phyloP scores from a whole-genome alignment of 2,329 filamentous ascomycete species.

The Trichoderma sp. region DNA sequence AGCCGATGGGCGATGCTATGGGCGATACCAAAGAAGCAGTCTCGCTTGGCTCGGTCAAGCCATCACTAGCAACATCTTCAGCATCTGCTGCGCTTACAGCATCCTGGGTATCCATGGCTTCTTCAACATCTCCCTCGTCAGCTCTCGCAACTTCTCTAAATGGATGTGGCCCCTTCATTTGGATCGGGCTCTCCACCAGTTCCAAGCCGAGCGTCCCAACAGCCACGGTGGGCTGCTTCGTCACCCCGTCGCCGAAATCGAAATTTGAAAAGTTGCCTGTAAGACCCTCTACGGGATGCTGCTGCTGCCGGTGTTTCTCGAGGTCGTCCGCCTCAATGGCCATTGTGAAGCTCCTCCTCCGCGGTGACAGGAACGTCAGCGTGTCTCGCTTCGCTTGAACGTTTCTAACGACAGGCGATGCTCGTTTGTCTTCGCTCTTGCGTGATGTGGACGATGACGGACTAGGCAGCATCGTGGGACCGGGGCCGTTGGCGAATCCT shows the following conservation, averaged over 20 bases:
- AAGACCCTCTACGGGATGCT: slow-evolving; percentile 34
- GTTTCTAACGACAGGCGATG: slow-evolving; percentile 46
- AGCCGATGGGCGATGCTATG: neutral
- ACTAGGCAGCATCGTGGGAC: slow-evolving; percentile 41
- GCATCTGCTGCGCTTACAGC: neutral
- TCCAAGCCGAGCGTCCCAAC: slow-evolving; percentile 15
- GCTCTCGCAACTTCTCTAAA: neutral
- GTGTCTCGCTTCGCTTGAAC: slow-evolving; percentile 53
- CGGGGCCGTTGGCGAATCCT: slow-evolving; percentile 24
- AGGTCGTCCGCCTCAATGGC: slow-evolving; percentile 29
- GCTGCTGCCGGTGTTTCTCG: slow-evolving; percentile 24
- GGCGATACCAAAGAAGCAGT: neutral
- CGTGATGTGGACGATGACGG: slow-evolving; percentile 42
- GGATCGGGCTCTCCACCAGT: slow-evolving; percentile 16
- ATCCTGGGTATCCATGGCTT: neutral
- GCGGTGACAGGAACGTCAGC: slow-evolving; percentile 44
- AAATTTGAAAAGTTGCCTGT: slow-evolving; percentile 40
- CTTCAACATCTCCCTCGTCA: neutral
- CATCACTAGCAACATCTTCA: neutral
- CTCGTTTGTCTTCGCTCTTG: slow-evolving; percentile 43
- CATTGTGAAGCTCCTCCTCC: slow-evolving; percentile 49
- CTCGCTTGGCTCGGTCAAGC: neutral
- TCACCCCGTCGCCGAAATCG: slow-evolving; percentile 37
- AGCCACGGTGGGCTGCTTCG: slow-evolving; percentile 21
- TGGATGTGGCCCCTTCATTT: slow-evolving; percentile 14